Evolutionary conservation across 1,284 basidiomycete species (phyloP).

Genomic region (Cryptococcus sp.): DNA sequence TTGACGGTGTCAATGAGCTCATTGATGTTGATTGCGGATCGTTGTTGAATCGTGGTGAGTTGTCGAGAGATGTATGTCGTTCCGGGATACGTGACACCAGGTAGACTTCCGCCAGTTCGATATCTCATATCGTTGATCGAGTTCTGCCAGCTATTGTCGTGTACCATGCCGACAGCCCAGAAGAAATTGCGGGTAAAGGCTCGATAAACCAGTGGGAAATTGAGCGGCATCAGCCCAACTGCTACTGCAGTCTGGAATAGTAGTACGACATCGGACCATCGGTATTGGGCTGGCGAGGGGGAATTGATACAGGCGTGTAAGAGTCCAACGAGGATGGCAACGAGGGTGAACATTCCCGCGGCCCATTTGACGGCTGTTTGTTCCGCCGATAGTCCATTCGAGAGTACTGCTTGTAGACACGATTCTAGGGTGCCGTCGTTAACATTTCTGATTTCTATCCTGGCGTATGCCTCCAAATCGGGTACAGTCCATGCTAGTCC

Average conservation of each 20-base stretch:
- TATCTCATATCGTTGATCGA: constrained; percentile 78
- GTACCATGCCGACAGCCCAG: constrained; percentile 82
- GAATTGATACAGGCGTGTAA: constrained; percentile 53
- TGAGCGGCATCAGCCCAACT: constrained; percentile 72
- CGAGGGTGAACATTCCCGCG: constrained; percentile 65
- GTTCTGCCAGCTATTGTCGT: constrained; percentile 61
- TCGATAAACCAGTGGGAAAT: constrained; percentile 78
- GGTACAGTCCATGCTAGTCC: constrained; percentile 80
- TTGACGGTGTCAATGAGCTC: neutral
- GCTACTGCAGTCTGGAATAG: constrained; percentile 77
- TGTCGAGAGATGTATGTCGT: constrained; percentile 68
- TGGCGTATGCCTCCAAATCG: constrained; percentile 84
- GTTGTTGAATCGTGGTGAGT: constrained; percentile 68
- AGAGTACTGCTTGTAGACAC: constrained; percentile 84
- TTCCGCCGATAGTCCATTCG: constrained; percentile 81
- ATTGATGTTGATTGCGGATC: constrained; percentile 66
- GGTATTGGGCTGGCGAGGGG: constrained; percentile 52
- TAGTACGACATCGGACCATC: constrained; percentile 72
- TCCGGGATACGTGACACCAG: constrained; percentile 56
- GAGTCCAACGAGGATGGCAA: constrained; percentile 63
- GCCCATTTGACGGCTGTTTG: constrained; percentile 73
- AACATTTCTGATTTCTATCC: constrained; percentile 68
- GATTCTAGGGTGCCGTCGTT: constrained; percentile 68
- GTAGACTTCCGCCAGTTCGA: constrained; percentile 70
- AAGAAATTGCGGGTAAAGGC: constrained; percentile 79